phyloP scores from a whole-genome alignment of 768 basidiomycete genomes.

The Lactifluus hygrophoroides region DNA sequence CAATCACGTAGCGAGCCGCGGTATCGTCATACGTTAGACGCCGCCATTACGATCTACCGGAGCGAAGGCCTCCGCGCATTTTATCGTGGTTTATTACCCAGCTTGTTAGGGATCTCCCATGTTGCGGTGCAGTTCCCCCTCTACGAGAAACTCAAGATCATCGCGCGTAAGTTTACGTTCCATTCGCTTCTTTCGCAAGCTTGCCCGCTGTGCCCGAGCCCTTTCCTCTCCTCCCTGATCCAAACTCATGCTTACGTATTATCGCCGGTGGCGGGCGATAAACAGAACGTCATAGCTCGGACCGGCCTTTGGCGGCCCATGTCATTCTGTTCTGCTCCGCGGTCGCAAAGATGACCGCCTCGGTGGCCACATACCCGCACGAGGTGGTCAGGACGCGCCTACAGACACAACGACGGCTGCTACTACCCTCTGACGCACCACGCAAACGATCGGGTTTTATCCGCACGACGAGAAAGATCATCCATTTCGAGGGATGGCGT shows the following conservation, averaged over 20 bases:
- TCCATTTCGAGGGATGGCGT: conserved; percentile 77
- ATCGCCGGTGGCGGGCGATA: neutral
- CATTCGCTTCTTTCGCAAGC: too few relatives aligned
- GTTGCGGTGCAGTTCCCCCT: conserved; percentile 97
- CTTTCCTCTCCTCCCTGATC: too few relatives aligned
- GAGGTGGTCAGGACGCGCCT: conserved; percentile 98
- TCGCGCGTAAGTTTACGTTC: too few relatives aligned
- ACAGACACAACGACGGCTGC: conserved; percentile 67
- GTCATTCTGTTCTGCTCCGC: conserved; percentile 85
- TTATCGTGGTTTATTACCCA: conserved; percentile 92
- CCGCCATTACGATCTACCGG: conserved; percentile 81
- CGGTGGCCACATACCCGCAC: conserved; percentile 93
- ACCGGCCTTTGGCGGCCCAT: conserved; percentile 39
- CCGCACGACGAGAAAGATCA: conserved; percentile 62
- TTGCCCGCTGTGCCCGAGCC: too few relatives aligned
- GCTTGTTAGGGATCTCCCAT: conserved; percentile 84
- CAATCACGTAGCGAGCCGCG: conserved; percentile 70
- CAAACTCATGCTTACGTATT: neutral
- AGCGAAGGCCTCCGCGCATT: conserved; percentile 83
- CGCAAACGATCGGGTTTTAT: conserved; percentile 60
- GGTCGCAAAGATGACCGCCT: conserved; percentile 93
- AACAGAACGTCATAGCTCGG: conserved; percentile 14
- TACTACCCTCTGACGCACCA: conserved; percentile 42
- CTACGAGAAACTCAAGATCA: conserved; percentile 85
- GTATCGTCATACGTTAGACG: conserved; percentile 87